Conservation (phyloP, 1,139 yeast species). For the Magnusiomyces paraingens region DNA sequence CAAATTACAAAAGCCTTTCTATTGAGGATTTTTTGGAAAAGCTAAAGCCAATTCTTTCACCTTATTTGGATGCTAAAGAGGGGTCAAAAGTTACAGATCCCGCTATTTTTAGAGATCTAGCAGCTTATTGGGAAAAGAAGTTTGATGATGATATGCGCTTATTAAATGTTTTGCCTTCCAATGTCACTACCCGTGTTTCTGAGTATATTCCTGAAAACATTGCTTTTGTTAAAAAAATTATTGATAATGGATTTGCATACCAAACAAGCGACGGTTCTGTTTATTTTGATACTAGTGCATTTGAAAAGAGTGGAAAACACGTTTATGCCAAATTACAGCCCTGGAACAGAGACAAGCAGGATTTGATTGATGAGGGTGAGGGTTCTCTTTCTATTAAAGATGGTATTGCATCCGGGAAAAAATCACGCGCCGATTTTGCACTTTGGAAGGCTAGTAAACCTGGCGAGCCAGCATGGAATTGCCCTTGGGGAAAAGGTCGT, state of each 20-base stretch:
- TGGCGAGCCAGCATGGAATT: constrained; percentile 95
- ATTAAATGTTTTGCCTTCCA: constrained; percentile 78
- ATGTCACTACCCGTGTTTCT: constrained; percentile 89
- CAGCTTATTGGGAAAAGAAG: constrained; percentile 84
- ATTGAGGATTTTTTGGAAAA: constrained; percentile 41
- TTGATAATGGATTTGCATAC: constrained; percentile 78
- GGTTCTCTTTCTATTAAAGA: constrained; percentile 65
- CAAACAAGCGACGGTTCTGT: constrained; percentile 81
- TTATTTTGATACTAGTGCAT: constrained; percentile 82
- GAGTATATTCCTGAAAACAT: constrained; percentile 93
- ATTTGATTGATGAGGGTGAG: constrained; percentile 88
- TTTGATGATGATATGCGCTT: constrained; percentile 80
- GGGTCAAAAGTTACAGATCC: constrained; percentile 84
- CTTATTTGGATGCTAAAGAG: constrained; percentile 58
- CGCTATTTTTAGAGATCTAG: constrained; percentile 68
- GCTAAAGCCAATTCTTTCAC: constrained; percentile 69
- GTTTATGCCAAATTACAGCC: constrained; percentile 93
- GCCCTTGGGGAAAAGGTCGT: constrained; percentile 96
- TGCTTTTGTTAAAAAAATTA: constrained; percentile 65
- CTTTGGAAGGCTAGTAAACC: constrained; percentile 95
- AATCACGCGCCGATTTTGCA: constrained; percentile 81
- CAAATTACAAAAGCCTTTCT: constrained; percentile 21
- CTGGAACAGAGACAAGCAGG: constrained; percentile 89
- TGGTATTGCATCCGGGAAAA: constrained; percentile 43
- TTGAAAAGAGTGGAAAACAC: constrained; percentile 67